Percentiles rank a stretch among this genome's conserved stretches.
Conservation (phyloP, 2,329 filamentous ascomycete species). For the Macrophomina pseudophaseolina region DNA sequence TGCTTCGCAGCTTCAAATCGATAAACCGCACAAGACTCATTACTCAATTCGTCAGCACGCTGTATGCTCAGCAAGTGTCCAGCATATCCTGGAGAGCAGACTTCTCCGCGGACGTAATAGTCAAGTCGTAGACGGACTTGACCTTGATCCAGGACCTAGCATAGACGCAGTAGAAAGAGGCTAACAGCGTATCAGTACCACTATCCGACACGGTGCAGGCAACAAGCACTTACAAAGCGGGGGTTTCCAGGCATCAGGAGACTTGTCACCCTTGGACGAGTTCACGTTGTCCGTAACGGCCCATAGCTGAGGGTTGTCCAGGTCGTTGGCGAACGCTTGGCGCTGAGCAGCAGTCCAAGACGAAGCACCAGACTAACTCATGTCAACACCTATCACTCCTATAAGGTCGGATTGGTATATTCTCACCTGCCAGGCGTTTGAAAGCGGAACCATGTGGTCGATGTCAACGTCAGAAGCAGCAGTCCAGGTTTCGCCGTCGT, state of each 20-base stretch:
- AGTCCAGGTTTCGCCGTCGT: slow-evolving; percentile 75
- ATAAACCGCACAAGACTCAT: no score
- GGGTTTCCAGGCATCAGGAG: slow-evolving; percentile 79
- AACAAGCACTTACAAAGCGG: slow-evolving; percentile 55
- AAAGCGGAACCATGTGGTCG: slow-evolving; percentile 81
- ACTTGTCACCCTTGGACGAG: slow-evolving; percentile 71
- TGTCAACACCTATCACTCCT: not conserved
- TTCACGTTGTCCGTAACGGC: slow-evolving; percentile 82
- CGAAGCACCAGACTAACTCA: slow-evolving; percentile 67
- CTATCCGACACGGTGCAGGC: slow-evolving; percentile 30
- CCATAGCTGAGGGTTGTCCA: slow-evolving; percentile 75
- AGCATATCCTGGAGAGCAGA: slow-evolving; percentile 68
- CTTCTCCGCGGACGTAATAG: slow-evolving; percentile 75
- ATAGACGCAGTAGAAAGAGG: slow-evolving; percentile 77
- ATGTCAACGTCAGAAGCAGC: slow-evolving; percentile 75
- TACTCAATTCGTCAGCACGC: not conserved
- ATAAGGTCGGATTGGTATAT: not conserved
- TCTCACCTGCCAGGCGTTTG: slow-evolving; percentile 76
- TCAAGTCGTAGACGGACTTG: slow-evolving; percentile 73
- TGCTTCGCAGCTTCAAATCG: no score
- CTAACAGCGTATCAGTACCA: slow-evolving; percentile 35
- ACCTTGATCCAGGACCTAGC: slow-evolving; percentile 78
- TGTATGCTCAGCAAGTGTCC: slow-evolving; percentile 59
- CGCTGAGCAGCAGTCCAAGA: slow-evolving; percentile 72
- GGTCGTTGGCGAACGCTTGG: slow-evolving; percentile 76